These are phyloP conservation scores for Lactuca sativa DNA, from an alignment of 129 eudicot genomes.

Conservation along the genomic window DNA sequence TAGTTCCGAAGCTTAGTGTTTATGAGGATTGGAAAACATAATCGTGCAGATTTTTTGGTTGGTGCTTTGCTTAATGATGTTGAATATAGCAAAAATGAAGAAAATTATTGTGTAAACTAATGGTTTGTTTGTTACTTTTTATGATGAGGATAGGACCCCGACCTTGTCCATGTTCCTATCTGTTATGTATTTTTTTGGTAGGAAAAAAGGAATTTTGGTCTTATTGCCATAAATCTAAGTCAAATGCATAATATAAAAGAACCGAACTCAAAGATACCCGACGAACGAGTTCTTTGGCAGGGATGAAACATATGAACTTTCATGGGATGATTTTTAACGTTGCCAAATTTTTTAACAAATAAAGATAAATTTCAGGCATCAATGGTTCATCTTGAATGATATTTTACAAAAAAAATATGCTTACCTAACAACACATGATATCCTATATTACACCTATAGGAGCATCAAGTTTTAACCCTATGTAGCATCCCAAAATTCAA, in stretches of 20 bases:
- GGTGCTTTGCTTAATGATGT: constrained; percentile 94
- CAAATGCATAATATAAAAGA: neutral
- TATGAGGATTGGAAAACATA: constrained; percentile 85
- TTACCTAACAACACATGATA: constrained; percentile 99
- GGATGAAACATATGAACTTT: constrained; percentile 84
- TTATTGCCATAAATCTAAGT: neutral
- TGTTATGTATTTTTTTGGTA: too few species aligned
- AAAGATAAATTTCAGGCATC: too few species aligned
- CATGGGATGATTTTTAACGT: constrained; percentile 93
- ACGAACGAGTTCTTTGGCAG: constrained; percentile 80
- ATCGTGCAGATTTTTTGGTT: constrained; percentile 87
- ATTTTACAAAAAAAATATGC: neutral
- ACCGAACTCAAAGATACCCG: constrained; percentile 43
- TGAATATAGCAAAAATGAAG: neutral
- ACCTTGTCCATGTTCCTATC: too few species aligned
- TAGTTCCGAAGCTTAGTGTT: constrained; percentile 90
- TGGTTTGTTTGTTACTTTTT: too few species aligned
- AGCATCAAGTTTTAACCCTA: constrained; percentile 92
- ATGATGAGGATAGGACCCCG: too few species aligned
- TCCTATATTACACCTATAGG: constrained; percentile 99
- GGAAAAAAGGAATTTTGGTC: too few species aligned
- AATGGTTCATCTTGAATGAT: neutral
- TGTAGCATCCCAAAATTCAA: too few species aligned
- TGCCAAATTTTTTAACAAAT: neutral
- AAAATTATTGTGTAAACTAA: neutral